These are phyloP conservation scores for Komagataella ulmi DNA, from an alignment of 805 yeast genomes.

Conservation along the genomic window DNA sequence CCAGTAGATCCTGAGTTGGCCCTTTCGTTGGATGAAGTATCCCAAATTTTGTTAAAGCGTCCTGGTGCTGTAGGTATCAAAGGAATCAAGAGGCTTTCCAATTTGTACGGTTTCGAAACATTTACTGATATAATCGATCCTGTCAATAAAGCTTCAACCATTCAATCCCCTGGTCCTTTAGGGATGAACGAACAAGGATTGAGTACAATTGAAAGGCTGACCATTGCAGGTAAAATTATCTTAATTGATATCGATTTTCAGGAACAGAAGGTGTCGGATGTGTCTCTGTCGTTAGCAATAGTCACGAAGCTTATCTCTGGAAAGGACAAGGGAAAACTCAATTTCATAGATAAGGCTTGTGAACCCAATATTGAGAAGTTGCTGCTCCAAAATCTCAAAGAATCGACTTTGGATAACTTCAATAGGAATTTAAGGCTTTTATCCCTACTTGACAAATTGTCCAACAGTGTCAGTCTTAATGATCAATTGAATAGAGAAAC, in stretches of 20 bases:
- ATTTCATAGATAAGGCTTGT: conserved; percentile 1
- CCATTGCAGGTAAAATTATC: conserved; percentile 20
- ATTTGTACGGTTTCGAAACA: conserved; percentile 24
- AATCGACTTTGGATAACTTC: conserved; percentile 16
- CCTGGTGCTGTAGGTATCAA: conserved; percentile 20
- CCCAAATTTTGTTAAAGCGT: conserved; percentile 19
- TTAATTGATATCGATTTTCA: conserved; percentile 23
- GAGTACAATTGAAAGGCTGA: conserved; percentile 15
- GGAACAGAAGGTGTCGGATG: conserved; percentile 11
- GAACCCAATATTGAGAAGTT: conserved; percentile 14
- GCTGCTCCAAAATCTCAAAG: conserved; percentile 13
- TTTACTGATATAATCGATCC: conserved; percentile 12
- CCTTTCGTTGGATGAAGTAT: conserved; percentile 16
- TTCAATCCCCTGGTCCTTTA: neutral
- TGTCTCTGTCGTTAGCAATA: conserved; percentile 18
- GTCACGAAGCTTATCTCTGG: conserved; percentile 11
- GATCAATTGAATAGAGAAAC: neutral
- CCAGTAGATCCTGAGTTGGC: conserved; percentile 19
- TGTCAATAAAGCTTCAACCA: neutral
- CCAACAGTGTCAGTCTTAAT: conserved; percentile 3
- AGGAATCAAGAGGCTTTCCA: conserved; percentile 19
- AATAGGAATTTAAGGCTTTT: conserved; percentile 18
- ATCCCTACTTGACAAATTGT: conserved; percentile 17
- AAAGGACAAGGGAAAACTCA: neutral
- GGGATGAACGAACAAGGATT: neutral